Conservation (phyloP, 805 yeast genomes). For the Hemisphaericaspora nanyangensis region DNA sequence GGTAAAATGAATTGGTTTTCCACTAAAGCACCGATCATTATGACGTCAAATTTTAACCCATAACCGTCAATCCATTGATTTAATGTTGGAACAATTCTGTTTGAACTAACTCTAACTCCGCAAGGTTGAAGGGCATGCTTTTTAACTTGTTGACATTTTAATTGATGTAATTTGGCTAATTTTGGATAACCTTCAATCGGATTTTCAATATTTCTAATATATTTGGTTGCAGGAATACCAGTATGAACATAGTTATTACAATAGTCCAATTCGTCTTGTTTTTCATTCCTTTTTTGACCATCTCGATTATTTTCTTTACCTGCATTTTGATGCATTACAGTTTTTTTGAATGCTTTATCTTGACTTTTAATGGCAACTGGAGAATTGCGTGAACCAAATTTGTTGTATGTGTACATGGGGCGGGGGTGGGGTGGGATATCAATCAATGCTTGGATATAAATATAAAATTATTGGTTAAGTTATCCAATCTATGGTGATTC, state of each 20-base stretch:
- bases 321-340: too few relatives aligned
- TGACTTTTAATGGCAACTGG: too few relatives aligned
- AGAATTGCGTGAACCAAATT: slow-evolving; percentile 16
- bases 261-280: slow-evolving; percentile 49
- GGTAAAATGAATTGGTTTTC: slow-evolving; percentile 70
- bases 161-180: slow-evolving; percentile 59
- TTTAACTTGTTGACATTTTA: slow-evolving; percentile 58
- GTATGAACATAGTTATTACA: slow-evolving; percentile 65
- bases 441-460: too few relatives aligned
- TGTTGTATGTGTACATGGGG: slow-evolving; percentile 16
- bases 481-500: too few relatives aligned
- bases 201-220: slow-evolving; percentile 59
- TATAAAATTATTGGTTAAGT: too few relatives aligned
- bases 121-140: slow-evolving; percentile 57
- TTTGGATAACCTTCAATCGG: slow-evolving; percentile 87
- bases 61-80: slow-evolving; percentile 58
- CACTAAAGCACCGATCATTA: slow-evolving; percentile 84
- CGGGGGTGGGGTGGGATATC: too few relatives aligned
- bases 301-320: too few relatives aligned
- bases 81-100: slow-evolving; percentile 54
- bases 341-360: too few relatives aligned
- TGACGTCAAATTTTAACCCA: slow-evolving; percentile 73
- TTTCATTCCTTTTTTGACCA: too few relatives aligned
- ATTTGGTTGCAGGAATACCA: slow-evolving; percentile 33
- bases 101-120: slow-evolving; percentile 55